phyloP scores from a whole-genome alignment of 306 rosid genomes.

The Vicia villosa region DNA sequence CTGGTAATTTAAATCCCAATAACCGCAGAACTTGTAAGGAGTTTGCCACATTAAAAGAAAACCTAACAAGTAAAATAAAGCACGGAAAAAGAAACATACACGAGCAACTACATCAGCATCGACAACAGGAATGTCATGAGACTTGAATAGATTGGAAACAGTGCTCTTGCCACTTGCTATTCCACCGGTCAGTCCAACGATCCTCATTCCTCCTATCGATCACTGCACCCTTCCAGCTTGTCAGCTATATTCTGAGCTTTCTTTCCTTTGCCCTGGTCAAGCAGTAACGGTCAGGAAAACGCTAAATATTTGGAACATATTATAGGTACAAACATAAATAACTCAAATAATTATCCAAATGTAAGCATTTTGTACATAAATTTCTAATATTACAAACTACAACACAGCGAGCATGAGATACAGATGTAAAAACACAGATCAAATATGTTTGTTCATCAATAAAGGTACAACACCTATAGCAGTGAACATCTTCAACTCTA shows the following conservation, averaged over 20 bases:
- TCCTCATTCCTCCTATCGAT: constrained; percentile 53
- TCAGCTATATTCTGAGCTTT: not conserved
- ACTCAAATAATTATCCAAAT: not conserved
- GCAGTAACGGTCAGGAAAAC: not conserved
- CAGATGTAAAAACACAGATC: not conserved
- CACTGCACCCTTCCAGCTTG: not conserved
- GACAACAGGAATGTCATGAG: constrained; percentile 63
- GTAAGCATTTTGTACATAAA: not conserved
- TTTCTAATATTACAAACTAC: not conserved
- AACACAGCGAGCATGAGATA: not conserved
- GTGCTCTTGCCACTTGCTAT: constrained; percentile 88
- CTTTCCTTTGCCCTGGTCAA: not conserved
- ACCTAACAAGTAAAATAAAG: not conserved
- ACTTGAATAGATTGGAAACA: constrained; percentile 75
- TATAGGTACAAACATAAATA: not conserved
- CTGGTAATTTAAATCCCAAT: constrained; percentile 44
- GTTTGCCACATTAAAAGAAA: not conserved
- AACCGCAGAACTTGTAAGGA: not conserved
- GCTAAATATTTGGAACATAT: not conserved
- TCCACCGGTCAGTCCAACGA: constrained; percentile 82
- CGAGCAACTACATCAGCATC: constrained; percentile 85
- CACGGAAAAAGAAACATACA: constrained; percentile 40
- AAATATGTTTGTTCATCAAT: not conserved
- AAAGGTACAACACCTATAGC: not conserved
- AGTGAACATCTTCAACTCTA: not conserved